Evolutionary conservation across 805 yeast genomes (phyloP).

Genomic region (Barnettozyma siamensis): DNA sequence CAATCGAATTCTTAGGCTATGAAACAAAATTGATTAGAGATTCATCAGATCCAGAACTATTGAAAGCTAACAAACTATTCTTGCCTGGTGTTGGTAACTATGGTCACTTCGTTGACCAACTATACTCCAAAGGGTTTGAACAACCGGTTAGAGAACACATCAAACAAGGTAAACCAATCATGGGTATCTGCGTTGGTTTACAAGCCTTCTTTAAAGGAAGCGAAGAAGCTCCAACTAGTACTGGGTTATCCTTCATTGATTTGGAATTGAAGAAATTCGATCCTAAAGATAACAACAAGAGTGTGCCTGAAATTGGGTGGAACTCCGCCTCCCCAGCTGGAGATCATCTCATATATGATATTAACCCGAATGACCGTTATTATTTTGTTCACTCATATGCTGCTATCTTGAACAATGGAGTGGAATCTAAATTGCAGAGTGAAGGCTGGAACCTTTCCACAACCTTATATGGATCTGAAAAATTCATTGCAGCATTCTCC

Average conservation of each 20-base stretch:
- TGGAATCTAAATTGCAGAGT: conserved; percentile 28
- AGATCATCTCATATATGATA: conserved; percentile 44
- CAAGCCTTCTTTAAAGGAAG: conserved; percentile 78
- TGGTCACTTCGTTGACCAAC: conserved; percentile 82
- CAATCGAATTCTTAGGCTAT: conserved; percentile 74
- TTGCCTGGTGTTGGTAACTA: conserved; percentile 98
- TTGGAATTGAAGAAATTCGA: conserved; percentile 58
- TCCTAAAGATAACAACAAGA: conserved; percentile 43
- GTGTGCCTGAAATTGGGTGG: conserved; percentile 99
- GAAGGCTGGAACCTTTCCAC: conserved; percentile 69
- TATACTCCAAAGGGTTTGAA: conserved; percentile 55
- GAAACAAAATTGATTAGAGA: conserved; percentile 54
- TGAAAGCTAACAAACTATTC: conserved; percentile 50
- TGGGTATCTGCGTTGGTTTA: conserved; percentile 98
- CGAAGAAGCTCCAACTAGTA: conserved; percentile 59
- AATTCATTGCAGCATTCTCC: conserved; percentile 75
- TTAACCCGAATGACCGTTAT: conserved; percentile 65
- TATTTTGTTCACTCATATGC: conserved; percentile 97
- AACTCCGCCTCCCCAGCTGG: conserved; percentile 40
- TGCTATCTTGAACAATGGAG: conserved; percentile 45
- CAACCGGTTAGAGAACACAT: conserved; percentile 65
- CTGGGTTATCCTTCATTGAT: conserved; percentile 56
- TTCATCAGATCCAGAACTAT: conserved; percentile 47
- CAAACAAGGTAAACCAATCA: conserved; percentile 71
- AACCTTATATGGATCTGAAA: conserved; percentile 71